Evolutionary conservation across 495 filamentous ascomycete genomes (phyloP).

Genomic region (Penicillium crystallinum): DNA sequence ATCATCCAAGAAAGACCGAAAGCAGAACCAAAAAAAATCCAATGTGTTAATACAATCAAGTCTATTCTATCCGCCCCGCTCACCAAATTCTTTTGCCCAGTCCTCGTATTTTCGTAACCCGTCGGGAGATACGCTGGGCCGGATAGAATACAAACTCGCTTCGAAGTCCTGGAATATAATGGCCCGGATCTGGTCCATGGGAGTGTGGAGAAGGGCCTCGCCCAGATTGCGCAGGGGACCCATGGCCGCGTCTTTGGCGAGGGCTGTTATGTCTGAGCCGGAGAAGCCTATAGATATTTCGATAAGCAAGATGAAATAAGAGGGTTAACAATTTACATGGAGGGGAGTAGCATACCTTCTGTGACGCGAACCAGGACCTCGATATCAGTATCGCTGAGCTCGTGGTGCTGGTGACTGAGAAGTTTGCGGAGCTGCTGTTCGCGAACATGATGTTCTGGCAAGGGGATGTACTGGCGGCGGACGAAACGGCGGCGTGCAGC

Average conservation of each 20-base stretch:
- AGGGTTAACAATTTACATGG: constrained; percentile 2
- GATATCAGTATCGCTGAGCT: constrained; percentile 69
- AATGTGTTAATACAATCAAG: background rate
- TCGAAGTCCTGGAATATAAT: constrained; percentile 82
- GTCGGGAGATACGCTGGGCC: constrained; percentile 83
- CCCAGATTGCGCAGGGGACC: constrained; percentile 88
- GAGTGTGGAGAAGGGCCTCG: constrained; percentile 82
- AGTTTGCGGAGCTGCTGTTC: constrained; percentile 71
- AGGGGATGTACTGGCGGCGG: constrained; percentile 88
- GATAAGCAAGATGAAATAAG: background rate
- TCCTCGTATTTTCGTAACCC: constrained; percentile 86
- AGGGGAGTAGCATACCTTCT: constrained; percentile 57
- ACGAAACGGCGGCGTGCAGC: constrained; percentile 90
- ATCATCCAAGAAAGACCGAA: background rate
- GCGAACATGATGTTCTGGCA: constrained; percentile 80
- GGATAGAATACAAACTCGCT: constrained; percentile 76
- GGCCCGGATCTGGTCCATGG: constrained; percentile 87
- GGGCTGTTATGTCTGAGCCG: constrained; percentile 92
- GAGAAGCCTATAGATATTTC: constrained; percentile 70
- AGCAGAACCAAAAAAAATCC: background rate
- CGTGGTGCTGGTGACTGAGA: constrained; percentile 82
- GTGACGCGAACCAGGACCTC: constrained; percentile 72
- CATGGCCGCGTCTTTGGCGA: constrained; percentile 99
- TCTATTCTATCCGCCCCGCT: constrained; percentile 64
- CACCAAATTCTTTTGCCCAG: constrained; percentile 91